Percentiles rank a stretch among this genome's conserved stretches.
phyloP scores from a whole-genome alignment of 352 stramenopile genomes.

The Phytophthora melonis region DNA sequence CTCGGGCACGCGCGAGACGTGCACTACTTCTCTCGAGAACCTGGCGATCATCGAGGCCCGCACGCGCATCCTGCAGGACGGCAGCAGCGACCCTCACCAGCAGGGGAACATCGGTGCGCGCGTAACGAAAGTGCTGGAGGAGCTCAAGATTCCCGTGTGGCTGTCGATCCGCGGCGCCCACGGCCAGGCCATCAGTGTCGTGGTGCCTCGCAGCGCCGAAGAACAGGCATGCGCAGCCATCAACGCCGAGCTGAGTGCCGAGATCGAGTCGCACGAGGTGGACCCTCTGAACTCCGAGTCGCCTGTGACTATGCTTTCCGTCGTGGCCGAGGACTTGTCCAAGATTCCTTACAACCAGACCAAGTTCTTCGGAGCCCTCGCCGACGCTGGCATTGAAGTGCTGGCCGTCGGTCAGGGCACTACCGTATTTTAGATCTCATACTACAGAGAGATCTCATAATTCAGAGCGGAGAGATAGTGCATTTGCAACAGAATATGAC shows the following conservation, averaged over 20 bases:
- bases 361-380: slow-evolving; percentile 83
- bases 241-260: slow-evolving; percentile 54
- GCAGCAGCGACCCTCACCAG: slow-evolving; percentile 49
- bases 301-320: slow-evolving; percentile 87
- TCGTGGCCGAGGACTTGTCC: slow-evolving; percentile 81
- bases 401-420: slow-evolving; percentile 80
- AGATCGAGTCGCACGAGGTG: slow-evolving; percentile 79
- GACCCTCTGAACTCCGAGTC: slow-evolving; percentile 73
- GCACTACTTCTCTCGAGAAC: slow-evolving; percentile 86
- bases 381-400: slow-evolving; percentile 74
- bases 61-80: slow-evolving; percentile 83
- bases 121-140: slow-evolving; percentile 77
- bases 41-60: slow-evolving; percentile 82
- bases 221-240: slow-evolving; percentile 54
- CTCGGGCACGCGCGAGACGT: slow-evolving; percentile 73
- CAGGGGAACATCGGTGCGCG: slow-evolving; percentile 80
- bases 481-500: too few species aligned
- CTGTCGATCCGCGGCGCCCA: slow-evolving; percentile 86
- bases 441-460: too few species aligned
- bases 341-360: slow-evolving; percentile 77
- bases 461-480: too few species aligned
- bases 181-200: slow-evolving; percentile 81
- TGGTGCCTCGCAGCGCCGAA: slow-evolving; percentile 61
- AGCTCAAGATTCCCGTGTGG: slow-evolving; percentile 76
- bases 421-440: too few species aligned